Evolutionary conservation across 371 early-diverging fungal genomes (phyloP).

Genomic region (Mortierella sp.): DNA sequence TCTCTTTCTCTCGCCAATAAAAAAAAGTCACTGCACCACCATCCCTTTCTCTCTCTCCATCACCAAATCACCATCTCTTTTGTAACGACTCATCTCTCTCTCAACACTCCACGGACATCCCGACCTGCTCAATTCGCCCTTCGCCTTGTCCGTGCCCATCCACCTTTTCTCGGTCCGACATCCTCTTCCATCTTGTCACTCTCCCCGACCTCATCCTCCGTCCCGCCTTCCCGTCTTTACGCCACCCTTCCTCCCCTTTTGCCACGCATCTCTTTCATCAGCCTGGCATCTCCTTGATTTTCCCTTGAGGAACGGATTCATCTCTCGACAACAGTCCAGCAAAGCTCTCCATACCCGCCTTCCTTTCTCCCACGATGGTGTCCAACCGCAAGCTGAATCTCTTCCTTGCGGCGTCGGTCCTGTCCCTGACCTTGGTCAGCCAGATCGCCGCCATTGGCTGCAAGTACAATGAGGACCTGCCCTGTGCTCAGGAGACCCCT

Average conservation of each 20-base stretch:
- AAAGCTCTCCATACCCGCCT: neutral
- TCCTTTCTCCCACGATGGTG: constrained; percentile 17
- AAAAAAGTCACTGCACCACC: too few species aligned
- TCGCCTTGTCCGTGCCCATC: neutral
- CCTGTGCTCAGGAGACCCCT: constrained; percentile 25
- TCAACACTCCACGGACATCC: too few species aligned
- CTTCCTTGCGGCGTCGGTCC: constrained; percentile 17
- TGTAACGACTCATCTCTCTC: constrained; percentile 4
- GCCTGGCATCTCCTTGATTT: constrained; percentile 25
- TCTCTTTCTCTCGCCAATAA: neutral
- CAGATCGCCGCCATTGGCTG: constrained; percentile 15
- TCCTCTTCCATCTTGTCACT: too few species aligned
- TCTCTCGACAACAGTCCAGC: neutral
- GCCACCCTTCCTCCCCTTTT: constrained; percentile 16
- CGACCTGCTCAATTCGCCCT: neutral
- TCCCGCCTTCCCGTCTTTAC: constrained; percentile 12
- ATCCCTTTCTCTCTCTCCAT: neutral
- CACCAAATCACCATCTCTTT: neutral
- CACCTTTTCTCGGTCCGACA: too few species aligned
- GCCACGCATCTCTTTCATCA: constrained; percentile 28
- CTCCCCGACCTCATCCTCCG: too few species aligned
- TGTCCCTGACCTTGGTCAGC: constrained; percentile 25
- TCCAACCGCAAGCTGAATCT: constrained; percentile 23
- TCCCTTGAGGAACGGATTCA: neutral
- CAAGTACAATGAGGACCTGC: constrained; percentile 16